Evolutionary conservation across 2,329 filamentous ascomycete genomes (phyloP), one percentile per base, ranked within the genome.

Genomic region (Alternaria ethzedia): DNA sequence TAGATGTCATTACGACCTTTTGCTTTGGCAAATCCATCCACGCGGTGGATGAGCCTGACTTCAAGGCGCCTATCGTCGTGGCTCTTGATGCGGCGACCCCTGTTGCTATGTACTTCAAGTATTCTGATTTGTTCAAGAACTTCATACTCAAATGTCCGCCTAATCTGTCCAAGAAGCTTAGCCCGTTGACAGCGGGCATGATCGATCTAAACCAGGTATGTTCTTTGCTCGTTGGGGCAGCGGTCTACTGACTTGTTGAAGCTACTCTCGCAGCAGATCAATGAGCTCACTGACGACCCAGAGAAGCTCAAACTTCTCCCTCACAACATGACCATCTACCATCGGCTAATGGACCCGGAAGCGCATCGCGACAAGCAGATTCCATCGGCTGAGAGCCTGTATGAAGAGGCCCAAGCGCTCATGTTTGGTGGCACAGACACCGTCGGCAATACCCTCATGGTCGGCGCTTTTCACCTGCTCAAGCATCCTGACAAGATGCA

Each of bases 381-480:
- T 1, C 78, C 80, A 6, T 73, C 69, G 4, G 55, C 73, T 6
- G 73, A 65, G 2, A 79, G 75, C 47, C 67, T 85, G 4, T 82
- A 80, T 47, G 81, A 85, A 17, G 84, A 85, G 73, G 79, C 79
- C 2, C 79, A 82, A 67, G 79, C 81, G 0, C 73, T 86, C 54
- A 75, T 85, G 65, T 84, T 84, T 65, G 83, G 78, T 8, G 84
- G 83, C 13, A 77, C 77, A 12, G 82, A 85, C 59, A 85, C 83
- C 0, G 78, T 80, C 6, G 83, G 78, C 1, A 81, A 80, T 44
- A 77, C 82, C 2, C 65, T 83, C 8, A 81, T 80, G 74, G 66
- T 81, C 9, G 83, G 82, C 0, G 75, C 76, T 2, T 83, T 78
- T 61, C 74, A 84, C 54, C 58, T 85, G 25, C 71, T 84, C 5